Evolutionary conservation across 2,329 filamentous ascomycete genomes (phyloP), one percentile per base, ranked within the genome.

Genomic region (Scedosporium boydii): DNA sequence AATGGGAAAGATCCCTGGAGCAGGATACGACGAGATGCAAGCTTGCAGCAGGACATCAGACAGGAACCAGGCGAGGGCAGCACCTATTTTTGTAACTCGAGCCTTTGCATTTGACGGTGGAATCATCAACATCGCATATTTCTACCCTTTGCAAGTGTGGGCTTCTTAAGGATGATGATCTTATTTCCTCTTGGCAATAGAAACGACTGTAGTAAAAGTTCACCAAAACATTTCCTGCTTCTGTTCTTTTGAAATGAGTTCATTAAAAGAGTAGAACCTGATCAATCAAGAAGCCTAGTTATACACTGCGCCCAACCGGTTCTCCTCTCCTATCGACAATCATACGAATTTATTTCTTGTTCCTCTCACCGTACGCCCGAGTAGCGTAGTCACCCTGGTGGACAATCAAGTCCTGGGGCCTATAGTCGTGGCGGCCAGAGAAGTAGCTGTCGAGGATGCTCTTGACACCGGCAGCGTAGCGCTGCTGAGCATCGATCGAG

Each of bases 401-500:
- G 67, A 97, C 91, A 69, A 99, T 99, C 70, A 99, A 80, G 74
- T 99, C 95, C 81, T 97, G 81, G 62, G 87, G 86, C 67, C 84
- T 82, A 84, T 99, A 99, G 81, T 98, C 93, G 73, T 90, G 79
- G 74, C 86, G 87, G 70, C 93, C 93, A 68, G 82, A 85, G 75
- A 96, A 90, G 84, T 98, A 99, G 78, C 88, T 92, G 68, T 93
- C 83, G 64, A 99, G 82, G 73, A 99, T 98, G 68, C 82, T 77
- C 89, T 97, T 96, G 76, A 86, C 89, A 70, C 92, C 92, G 67
- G 87, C 82, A 71, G 92, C 91, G 74, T 96, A 96, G 68, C 92
- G 87, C 80, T 91, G 88, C 84, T 99, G 95, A 64, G 95, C 95
- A 74, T 99, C 95, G 73, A 99, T 88, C n/a, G 93, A 96, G 64